Conservation (phyloP, 768 basidiomycete genomes). For the Gymnopilus junonius region DNA sequence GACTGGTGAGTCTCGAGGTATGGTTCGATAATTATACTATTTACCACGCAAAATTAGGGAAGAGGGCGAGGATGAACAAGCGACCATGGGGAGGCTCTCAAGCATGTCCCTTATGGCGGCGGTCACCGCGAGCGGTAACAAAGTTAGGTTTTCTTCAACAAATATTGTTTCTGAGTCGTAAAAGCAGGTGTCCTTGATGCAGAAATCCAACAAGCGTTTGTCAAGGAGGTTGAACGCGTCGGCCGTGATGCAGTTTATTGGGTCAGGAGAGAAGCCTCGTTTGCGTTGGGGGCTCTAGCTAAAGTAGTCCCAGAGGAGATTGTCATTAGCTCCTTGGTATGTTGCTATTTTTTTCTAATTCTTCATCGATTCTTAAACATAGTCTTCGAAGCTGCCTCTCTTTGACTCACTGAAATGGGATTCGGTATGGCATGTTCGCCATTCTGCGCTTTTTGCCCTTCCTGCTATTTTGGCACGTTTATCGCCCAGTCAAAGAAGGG, state of each 20-base stretch:
- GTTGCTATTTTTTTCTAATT: slow-evolving; percentile 24
- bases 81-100: slow-evolving; percentile 82
- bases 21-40: not conserved
- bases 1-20: not conserved
- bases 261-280: slow-evolving; percentile 85
- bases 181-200: slow-evolving; percentile 58
- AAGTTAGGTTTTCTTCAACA: not conserved
- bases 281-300: slow-evolving; percentile 86
- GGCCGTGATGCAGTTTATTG: slow-evolving; percentile 70
- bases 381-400: slow-evolving; percentile 66
- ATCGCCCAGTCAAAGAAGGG: slow-evolving; percentile 55
- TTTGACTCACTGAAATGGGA: slow-evolving; percentile 76
- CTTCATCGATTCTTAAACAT: not conserved
- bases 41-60: slow-evolving; percentile 13
- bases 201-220: slow-evolving; percentile 64
- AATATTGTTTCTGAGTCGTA: slow-evolving; percentile 11
- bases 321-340: slow-evolving; percentile 64
- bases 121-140: slow-evolving; percentile 76
- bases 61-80: slow-evolving; percentile 61
- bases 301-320: slow-evolving; percentile 84
- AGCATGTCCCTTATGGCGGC: slow-evolving; percentile 95
- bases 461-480: slow-evolving; percentile 80
- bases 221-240: slow-evolving; percentile 74
- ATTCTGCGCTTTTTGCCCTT: slow-evolving; percentile 85
- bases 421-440: slow-evolving; percentile 79